Evolutionary conservation across 805 yeast genomes (phyloP).

Genomic region (Maudiozyma turicensis): DNA sequence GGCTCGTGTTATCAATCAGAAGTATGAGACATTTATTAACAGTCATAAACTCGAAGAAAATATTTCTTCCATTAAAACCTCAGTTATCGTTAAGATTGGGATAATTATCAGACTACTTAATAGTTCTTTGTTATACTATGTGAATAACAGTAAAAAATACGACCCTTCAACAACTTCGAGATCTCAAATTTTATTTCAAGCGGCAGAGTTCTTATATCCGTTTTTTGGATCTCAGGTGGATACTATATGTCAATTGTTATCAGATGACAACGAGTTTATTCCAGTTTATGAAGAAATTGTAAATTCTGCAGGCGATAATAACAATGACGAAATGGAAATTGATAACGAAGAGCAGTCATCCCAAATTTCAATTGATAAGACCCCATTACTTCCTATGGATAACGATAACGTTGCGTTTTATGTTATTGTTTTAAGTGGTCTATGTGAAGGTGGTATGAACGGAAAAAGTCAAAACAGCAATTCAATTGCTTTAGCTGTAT

Average conservation of each 20-base stretch:
- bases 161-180: conserved; percentile 6
- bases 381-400: conserved; percentile 18
- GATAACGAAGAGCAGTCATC: conserved; percentile 6
- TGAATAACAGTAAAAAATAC: conserved; percentile 6
- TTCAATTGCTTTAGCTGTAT: conserved; percentile 12
- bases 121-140: conserved; percentile 16
- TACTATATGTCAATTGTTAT: conserved; percentile 19
- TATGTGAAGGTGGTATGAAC: conserved; percentile 22
- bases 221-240: conserved; percentile 17
- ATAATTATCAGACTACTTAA: conserved; percentile 18
- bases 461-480: conserved; percentile 18
- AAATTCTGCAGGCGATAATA: conserved; percentile 4
- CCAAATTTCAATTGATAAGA: conserved; percentile 1
- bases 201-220: conserved; percentile 27
- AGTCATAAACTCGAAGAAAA: conserved; percentile 10
- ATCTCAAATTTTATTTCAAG: conserved; percentile 20
- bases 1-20: conserved; percentile 34
- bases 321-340: conserved; percentile 2
- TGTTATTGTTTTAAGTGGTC: conserved; percentile 22
- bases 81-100: conserved; percentile 18
- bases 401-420: conserved; percentile 17
- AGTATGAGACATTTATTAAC: conserved; percentile 31
- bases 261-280: conserved; percentile 16
- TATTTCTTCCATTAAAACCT: conserved; percentile 9
- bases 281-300: conserved; percentile 2